phyloP scores from a whole-genome alignment of 2,329 filamentous ascomycete genomes.

The Claviceps sorghi region DNA sequence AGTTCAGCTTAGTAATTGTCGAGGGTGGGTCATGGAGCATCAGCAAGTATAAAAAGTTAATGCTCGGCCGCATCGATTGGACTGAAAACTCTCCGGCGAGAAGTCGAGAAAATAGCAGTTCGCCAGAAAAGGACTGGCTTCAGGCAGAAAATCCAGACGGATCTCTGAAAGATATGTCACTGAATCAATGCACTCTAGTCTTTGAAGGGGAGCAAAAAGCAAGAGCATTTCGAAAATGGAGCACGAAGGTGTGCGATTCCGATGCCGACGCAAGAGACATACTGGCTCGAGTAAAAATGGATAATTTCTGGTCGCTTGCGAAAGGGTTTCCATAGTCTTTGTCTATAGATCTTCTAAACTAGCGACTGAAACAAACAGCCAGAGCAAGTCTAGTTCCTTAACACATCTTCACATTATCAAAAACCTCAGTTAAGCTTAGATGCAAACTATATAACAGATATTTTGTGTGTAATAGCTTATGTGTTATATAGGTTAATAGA shows the following conservation, averaged over 20 bases:
- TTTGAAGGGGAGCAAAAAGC: slow-evolving; percentile 84
- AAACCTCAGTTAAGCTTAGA: no score
- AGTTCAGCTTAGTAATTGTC: slow-evolving; percentile 76
- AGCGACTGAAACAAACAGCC: no score
- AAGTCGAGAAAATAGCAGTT: slow-evolving; percentile 44
- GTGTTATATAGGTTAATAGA: no score
- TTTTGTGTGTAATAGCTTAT: no score
- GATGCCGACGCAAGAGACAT: slow-evolving; percentile 77
- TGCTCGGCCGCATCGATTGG: slow-evolving; percentile 92
- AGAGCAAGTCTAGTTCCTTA: no score
- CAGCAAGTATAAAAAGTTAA: slow-evolving; percentile 76
- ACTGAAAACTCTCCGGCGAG: slow-evolving; percentile 67
- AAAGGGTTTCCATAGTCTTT: slow-evolving; percentile 27
- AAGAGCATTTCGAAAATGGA: slow-evolving; percentile 74
- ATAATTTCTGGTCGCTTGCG: slow-evolving; percentile 63
- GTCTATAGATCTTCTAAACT: no score
- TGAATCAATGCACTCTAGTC: slow-evolving; percentile 69
- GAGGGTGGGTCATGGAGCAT: slow-evolving; percentile 80
- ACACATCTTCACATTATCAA: no score
- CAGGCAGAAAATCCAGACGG: slow-evolving; percentile 65
- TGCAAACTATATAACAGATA: no score
- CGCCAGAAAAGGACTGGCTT: slow-evolving; percentile 59
- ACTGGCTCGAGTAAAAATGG: slow-evolving; percentile 63
- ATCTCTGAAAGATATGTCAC: slow-evolving; percentile 62
- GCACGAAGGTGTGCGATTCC: slow-evolving; percentile 80